phyloP scores from a whole-genome alignment of 2,329 filamentous ascomycete species.

The Ascochyta viciae-villosae region DNA sequence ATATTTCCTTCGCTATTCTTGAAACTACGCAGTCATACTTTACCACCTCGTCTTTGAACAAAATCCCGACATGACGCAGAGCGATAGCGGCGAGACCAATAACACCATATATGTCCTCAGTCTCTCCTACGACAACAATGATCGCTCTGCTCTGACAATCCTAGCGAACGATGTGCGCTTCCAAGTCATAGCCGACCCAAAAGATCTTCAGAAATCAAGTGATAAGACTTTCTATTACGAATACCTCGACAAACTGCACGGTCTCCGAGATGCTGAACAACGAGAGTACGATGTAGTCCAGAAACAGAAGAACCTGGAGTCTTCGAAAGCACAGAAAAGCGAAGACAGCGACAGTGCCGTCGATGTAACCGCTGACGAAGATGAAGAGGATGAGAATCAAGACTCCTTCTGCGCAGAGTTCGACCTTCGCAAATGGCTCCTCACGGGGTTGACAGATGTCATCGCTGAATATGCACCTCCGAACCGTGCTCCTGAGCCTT shows the following conservation, averaged over 20 bases:
- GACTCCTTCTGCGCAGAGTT: constrained; percentile 24
- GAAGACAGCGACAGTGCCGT: constrained; percentile 27
- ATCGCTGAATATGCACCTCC: constrained; percentile 20
- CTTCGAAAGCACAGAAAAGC: constrained; percentile 2
- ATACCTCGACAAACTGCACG: constrained; percentile 24
- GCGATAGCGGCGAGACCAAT: not conserved
- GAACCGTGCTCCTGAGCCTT: constrained; percentile 21
- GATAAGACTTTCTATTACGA: constrained; percentile 27
- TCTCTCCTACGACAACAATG: constrained; percentile 24
- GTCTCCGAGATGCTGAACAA: constrained; percentile 24
- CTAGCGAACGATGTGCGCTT: constrained; percentile 31
- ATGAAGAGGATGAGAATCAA: constrained; percentile 15
- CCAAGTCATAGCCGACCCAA: constrained; percentile 19
- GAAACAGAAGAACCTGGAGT: constrained; percentile 3
- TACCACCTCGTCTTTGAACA: no score
- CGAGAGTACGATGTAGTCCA: constrained; percentile 19
- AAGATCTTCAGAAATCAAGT: constrained; percentile 18
- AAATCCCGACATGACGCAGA: constrained; percentile 16
- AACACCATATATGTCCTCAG: constrained; percentile 21
- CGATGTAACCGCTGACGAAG: constrained; percentile 23
- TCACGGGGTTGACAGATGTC: constrained; percentile 16
- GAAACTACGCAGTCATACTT: no score
- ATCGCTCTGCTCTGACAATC: constrained; percentile 21
- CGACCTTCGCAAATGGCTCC: constrained; percentile 26
- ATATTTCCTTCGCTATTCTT: no score